phyloP scores from a whole-genome alignment of 2,329 filamentous ascomycete genomes.

The Tolypocladium cylindrosporum region DNA sequence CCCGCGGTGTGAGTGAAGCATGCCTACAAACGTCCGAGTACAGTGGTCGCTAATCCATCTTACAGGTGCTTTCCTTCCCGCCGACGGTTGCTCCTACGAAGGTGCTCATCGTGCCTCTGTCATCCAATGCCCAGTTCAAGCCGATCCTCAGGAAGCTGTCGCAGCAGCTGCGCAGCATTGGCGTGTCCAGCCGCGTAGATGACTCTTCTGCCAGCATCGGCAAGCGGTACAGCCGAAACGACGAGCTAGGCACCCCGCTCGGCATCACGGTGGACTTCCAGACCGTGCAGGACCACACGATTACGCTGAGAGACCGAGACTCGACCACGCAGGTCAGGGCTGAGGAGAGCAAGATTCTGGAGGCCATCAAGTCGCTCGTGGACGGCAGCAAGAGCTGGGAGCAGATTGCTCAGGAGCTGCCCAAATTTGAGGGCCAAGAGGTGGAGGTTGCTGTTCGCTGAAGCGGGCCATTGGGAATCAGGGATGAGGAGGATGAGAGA shows the following conservation, averaged over 20 bases:
- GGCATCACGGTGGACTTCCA: constrained; percentile 96
- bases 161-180: constrained; percentile 62
- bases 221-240: constrained; percentile 89
- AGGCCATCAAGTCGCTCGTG: constrained; percentile 53
- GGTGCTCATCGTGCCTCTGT: constrained; percentile 84
- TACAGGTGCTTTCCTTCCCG: constrained; percentile 41
- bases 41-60: background rate
- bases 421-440: constrained; percentile 75
- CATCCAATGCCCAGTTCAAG: constrained; percentile 68
- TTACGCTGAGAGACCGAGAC: constrained; percentile 86
- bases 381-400: constrained; percentile 45
- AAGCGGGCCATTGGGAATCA: background rate
- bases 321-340: constrained; percentile 84
- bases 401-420: constrained; percentile 68
- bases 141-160: constrained; percentile 67
- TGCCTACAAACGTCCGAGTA: background rate
- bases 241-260: constrained; percentile 89
- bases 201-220: constrained; percentile 87
- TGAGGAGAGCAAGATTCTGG: constrained; percentile 67
- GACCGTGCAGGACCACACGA: constrained; percentile 74
- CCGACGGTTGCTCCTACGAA: constrained; percentile 81
- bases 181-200: constrained; percentile 78
- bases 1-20: constrained; percentile 63
- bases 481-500: background rate
- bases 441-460: constrained; percentile 31